Evolutionary conservation across 2,329 filamentous ascomycete species (phyloP).

Genomic region (Hypoxylon sp.): DNA sequence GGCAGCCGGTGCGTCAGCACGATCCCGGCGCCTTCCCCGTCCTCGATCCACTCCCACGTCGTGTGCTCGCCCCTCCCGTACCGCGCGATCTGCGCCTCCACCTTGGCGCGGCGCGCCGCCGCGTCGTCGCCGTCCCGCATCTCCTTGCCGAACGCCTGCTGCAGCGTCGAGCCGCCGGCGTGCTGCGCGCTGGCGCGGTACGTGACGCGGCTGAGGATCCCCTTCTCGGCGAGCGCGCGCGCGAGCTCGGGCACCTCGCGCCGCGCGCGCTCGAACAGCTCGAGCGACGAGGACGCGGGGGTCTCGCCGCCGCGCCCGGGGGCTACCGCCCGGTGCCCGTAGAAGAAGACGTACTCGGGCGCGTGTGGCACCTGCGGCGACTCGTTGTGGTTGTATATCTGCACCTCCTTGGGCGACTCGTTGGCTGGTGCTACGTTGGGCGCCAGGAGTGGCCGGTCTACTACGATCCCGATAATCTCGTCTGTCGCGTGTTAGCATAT

Average conservation of each 20-base stretch:
- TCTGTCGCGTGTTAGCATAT: slow-evolving; percentile 36
- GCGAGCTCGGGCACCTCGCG: slow-evolving; percentile 58
- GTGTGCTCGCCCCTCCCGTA: slow-evolving; percentile 56
- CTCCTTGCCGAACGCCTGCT: slow-evolving; percentile 54
- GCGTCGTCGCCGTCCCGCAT: slow-evolving; percentile 55
- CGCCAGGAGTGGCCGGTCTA: slow-evolving; percentile 50
- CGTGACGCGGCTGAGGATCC: slow-evolving; percentile 48
- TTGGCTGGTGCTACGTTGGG: slow-evolving; percentile 51
- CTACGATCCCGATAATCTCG: slow-evolving; percentile 60
- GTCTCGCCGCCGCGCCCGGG: slow-evolving; percentile 51
- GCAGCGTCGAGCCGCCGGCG: slow-evolving; percentile 55
- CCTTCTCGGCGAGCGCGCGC: slow-evolving; percentile 52
- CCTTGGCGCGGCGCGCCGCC: slow-evolving; percentile 50
- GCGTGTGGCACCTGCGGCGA: slow-evolving; percentile 59
- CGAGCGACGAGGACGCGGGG: slow-evolving; percentile 57
- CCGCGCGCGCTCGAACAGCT: slow-evolving; percentile 54
- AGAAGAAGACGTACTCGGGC: slow-evolving; percentile 61
- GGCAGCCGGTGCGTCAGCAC: slow-evolving; percentile 55
- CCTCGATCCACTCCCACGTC: slow-evolving; percentile 57
- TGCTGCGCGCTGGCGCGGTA: slow-evolving; percentile 56
- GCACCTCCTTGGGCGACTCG: slow-evolving; percentile 55
- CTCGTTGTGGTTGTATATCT: slow-evolving; percentile 61
- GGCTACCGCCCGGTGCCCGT: slow-evolving; percentile 50
- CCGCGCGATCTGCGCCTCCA: slow-evolving; percentile 58
- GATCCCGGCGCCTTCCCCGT: slow-evolving; percentile 50